These are phyloP conservation scores for Penicillium sclerotiorum DNA, from an alignment of 2,329 filamentous ascomycete genomes.

Conservation along the genomic window DNA sequence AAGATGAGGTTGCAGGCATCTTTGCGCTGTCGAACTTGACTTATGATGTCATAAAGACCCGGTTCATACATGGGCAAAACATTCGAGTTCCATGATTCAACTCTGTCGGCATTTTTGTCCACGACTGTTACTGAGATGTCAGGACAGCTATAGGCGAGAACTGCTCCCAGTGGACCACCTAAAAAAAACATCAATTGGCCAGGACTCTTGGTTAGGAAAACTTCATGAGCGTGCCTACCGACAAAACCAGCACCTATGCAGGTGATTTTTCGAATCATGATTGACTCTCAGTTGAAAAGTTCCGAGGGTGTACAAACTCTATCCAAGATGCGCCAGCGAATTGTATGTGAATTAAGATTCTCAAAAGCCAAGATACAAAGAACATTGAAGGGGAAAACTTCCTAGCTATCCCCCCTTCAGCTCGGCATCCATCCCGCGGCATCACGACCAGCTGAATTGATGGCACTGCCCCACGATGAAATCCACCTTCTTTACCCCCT, in stretches of 20 bases:
- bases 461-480: not conserved
- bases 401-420: no score
- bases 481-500: no score
- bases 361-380: no score
- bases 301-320: not conserved
- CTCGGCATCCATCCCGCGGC: no score
- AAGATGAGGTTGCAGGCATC: slow-evolving; percentile 68
- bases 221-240: not conserved
- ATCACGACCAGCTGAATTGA: not conserved
- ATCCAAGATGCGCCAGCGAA: no score
- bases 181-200: no score
- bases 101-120: slow-evolving; percentile 26
- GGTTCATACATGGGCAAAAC: slow-evolving; percentile 30
- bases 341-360: no score
- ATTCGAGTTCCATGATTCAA: slow-evolving; percentile 32
- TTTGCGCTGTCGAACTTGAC: slow-evolving; percentile 15
- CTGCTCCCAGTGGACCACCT: slow-evolving; percentile 27
- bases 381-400: no score
- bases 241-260: slow-evolving; percentile 30
- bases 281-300: not conserved
- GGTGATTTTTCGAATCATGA: slow-evolving; percentile 23
- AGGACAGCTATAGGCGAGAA: slow-evolving; percentile 31
- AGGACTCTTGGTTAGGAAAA: no score
- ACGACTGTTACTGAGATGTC: slow-evolving; percentile 30
- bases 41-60: slow-evolving; percentile 24